phyloP scores from a whole-genome alignment of 768 basidiomycete genomes.

The Amyloporia xantha region DNA sequence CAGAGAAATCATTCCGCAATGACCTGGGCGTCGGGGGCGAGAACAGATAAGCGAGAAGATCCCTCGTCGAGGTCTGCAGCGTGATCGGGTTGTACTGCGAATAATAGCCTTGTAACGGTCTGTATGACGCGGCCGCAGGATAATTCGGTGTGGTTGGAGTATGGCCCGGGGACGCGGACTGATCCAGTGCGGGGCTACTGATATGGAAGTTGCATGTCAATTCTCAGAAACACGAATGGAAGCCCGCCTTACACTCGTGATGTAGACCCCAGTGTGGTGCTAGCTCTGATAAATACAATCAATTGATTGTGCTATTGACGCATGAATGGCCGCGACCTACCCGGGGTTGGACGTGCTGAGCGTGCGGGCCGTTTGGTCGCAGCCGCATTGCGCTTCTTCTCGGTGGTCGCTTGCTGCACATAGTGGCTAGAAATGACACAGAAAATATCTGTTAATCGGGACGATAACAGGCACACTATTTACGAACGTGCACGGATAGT shows the following conservation, averaged over 20 bases:
- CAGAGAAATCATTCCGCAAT: background rate
- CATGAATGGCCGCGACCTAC: background rate
- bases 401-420: conserved; percentile 79
- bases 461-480: conserved; percentile 10
- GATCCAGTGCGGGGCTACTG: background rate
- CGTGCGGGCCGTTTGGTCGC: conserved; percentile 56
- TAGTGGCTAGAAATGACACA: conserved; percentile 45
- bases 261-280: background rate
- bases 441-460: too few relatives aligned
- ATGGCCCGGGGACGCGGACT: conserved; percentile 2
- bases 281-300: background rate
- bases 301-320: background rate
- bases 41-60: conserved; percentile 67
- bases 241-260: conserved; percentile 1
- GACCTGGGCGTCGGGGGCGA: conserved; percentile 57
- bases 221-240: too few relatives aligned
- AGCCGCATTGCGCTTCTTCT: conserved; percentile 65
- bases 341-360: conserved; percentile 29
- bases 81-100: conserved; percentile 40
- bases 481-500: conserved; percentile 87
- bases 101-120: conserved; percentile 20
- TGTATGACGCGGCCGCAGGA: conserved; percentile 23
- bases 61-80: conserved; percentile 54
- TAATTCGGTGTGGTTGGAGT: conserved; percentile 16
- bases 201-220: background rate